Percentiles rank a stretch among this genome's conserved stretches.
Evolutionary conservation across 2,329 filamentous ascomycete genomes (phyloP).

Genomic region (Hypoxylon sp.): DNA sequence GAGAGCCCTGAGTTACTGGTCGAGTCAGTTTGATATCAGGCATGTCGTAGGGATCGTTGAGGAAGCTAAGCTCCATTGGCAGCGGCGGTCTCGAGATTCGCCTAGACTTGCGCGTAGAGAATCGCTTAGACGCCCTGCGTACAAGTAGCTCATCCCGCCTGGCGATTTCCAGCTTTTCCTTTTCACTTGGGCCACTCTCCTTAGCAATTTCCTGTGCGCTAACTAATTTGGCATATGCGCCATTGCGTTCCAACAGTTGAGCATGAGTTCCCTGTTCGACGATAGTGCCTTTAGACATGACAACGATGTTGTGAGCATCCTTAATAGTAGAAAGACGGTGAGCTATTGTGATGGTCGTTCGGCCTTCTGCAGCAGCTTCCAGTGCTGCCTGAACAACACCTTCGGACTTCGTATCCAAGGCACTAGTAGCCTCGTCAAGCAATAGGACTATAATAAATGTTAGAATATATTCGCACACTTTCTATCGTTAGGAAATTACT

Average conservation of each 20-base stretch:
- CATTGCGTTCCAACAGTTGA: slow-evolving; percentile 76
- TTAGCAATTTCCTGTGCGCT: slow-evolving; percentile 86
- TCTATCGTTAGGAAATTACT: slow-evolving; percentile 44
- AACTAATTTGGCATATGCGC: slow-evolving; percentile 87
- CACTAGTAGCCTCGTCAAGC: slow-evolving; percentile 94
- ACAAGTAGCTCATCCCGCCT: slow-evolving; percentile 66
- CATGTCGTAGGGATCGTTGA: slow-evolving; percentile 72
- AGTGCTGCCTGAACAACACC: slow-evolving; percentile 94
- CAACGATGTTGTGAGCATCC: slow-evolving; percentile 94
- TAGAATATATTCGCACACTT: slow-evolving; percentile 32
- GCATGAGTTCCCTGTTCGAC: slow-evolving; percentile 93
- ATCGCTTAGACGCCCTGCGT: slow-evolving; percentile 61
- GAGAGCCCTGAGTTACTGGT: slow-evolving; percentile 69
- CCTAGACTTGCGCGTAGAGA: slow-evolving; percentile 10
- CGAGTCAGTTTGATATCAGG: slow-evolving; percentile 71
- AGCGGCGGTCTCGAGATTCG: slow-evolving; percentile 1
- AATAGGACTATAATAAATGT: slow-evolving; percentile 72
- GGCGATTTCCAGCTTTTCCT: slow-evolving; percentile 67
- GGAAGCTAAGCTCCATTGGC: slow-evolving; percentile 56
- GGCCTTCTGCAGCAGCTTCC: slow-evolving; percentile 85
- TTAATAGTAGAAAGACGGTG: slow-evolving; percentile 96
- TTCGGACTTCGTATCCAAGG: slow-evolving; percentile 94
- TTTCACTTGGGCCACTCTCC: slow-evolving; percentile 66
- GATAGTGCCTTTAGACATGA: slow-evolving; percentile 88
- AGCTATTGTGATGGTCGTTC: slow-evolving; percentile 96